A percentile compares a stretch with the other conserved stretches of the same genome.
Evolutionary conservation across 2,329 filamentous ascomycete genomes (phyloP).

Genomic region (Neonectria coccinea): DNA sequence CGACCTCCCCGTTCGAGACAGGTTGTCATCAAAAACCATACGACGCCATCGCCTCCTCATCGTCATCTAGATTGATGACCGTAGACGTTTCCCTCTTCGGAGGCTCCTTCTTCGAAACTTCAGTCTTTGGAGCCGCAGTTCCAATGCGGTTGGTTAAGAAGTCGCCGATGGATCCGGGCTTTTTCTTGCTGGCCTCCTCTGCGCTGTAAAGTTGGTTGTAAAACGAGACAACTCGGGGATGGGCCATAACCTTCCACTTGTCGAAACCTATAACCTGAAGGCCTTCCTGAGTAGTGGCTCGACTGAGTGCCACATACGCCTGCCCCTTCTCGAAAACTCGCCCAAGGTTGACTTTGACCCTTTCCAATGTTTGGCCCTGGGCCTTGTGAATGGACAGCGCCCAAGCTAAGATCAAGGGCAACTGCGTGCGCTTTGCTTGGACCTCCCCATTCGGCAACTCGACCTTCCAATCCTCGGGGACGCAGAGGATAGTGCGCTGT

Average conservation of each 20-base stretch:
- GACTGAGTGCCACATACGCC: constrained; percentile 94
- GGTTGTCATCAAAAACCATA: constrained; percentile 53
- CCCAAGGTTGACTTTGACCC: constrained; percentile 93
- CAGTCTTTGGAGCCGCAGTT: constrained; percentile 21
- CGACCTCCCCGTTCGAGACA: not conserved
- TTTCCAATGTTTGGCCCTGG: constrained; percentile 91
- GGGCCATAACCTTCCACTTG: constrained; percentile 91
- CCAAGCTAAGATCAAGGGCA: constrained; percentile 95
- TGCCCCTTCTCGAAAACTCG: constrained; percentile 97
- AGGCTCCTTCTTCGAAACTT: constrained; percentile 17
- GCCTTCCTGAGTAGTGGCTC: constrained; percentile 88
- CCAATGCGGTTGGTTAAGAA: constrained; percentile 54
- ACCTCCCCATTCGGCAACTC: constrained; percentile 96
- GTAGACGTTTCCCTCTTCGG: constrained; percentile 33
- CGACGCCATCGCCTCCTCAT: constrained; percentile 62
- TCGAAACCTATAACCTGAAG: constrained; percentile 92
- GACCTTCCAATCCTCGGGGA: constrained; percentile 94
- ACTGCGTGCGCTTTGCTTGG: constrained; percentile 84
- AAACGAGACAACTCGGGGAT: constrained; percentile 86
- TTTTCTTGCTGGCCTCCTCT: constrained; percentile 61
- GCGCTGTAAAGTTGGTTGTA: constrained; percentile 85
- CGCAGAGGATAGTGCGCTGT: constrained; percentile 73
- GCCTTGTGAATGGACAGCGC: constrained; percentile 98
- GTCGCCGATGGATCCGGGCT: constrained; percentile 52
- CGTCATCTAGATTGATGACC: constrained; percentile 58